These are phyloP conservation scores for Omphalea diandra DNA, from an alignment of 441 rosid species.

Conservation along the genomic window DNA sequence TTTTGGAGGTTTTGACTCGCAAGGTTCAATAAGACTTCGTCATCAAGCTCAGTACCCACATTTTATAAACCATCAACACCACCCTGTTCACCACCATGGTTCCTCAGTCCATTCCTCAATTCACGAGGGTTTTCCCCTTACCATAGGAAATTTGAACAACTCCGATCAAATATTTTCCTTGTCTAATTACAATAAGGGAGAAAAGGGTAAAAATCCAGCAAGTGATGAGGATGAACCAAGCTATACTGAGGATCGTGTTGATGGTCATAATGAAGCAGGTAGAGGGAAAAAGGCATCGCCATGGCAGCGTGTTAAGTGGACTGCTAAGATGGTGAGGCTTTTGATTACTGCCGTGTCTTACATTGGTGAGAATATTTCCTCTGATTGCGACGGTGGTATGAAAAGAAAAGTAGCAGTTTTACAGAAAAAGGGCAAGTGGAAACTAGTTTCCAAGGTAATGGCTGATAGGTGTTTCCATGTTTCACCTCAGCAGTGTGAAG, in stretches of 20 bases:
- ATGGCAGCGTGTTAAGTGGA: slow-evolving; percentile 97
- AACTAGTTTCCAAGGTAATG: slow-evolving; percentile 79
- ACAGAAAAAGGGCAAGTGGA: slow-evolving; percentile 96
- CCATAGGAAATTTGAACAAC: slow-evolving; percentile 48
- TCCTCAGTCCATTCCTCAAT: slow-evolving; percentile 34
- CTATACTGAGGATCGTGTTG: slow-evolving; percentile 63
- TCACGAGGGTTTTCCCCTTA: slow-evolving; percentile 54
- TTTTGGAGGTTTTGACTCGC: slow-evolving; percentile 69
- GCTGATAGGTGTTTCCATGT: slow-evolving; percentile 82
- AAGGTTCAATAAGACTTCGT: slow-evolving; percentile 59
- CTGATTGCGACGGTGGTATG: slow-evolving; percentile 48
- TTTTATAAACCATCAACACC: slow-evolving; percentile 49
- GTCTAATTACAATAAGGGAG: slow-evolving; percentile 50
- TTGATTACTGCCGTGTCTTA: slow-evolving; percentile 90
- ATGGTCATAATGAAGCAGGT: slow-evolving; percentile 49
- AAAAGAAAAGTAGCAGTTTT: slow-evolving; percentile 72
- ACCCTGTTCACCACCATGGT: slow-evolving; percentile 41
- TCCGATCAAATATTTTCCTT: slow-evolving; percentile 48
- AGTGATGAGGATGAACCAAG: slow-evolving; percentile 86
- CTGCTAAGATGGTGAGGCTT: slow-evolving; percentile 88
- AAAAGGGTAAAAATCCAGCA: slow-evolving; percentile 50
- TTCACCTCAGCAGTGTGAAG: slow-evolving; percentile 98
- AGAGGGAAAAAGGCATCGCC: slow-evolving; percentile 66
- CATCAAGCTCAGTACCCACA: slow-evolving; percentile 51
- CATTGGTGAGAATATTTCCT: slow-evolving; percentile 61